Base-by-base conservation (phyloP, 352 stramenopile genomes). In the Globisporangium abappressorium region DNA sequence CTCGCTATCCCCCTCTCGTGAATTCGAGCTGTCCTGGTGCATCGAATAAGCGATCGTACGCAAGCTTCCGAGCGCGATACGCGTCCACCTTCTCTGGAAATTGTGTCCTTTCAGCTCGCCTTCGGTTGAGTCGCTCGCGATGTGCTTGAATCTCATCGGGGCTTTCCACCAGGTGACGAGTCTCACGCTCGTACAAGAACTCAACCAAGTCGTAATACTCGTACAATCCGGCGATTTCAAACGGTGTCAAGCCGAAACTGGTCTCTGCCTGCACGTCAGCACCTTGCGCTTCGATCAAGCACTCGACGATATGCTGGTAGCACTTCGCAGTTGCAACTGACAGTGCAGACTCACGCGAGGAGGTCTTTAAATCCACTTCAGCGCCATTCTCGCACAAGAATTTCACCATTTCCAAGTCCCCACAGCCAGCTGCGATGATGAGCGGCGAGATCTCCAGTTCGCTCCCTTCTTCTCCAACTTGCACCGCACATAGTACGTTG, bases 391-490 rank as follows among this genome's bases (percentile, higher is more conserved):
- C 51, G 11, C 22, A 34, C 51, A 57, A 5, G 26, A 3, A n/a
- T 30, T 57, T 33, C 22, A 11, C 24, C 51, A 34, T 15, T 8
- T 34, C 6, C 1, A 57, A 11, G 18, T 36, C 15, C 14, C 51
- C 51, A 30, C 22, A 20, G 51, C 51, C 51, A 34, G 51, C 51
- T 57, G 51, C 51, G 24, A 57, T 15, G 24, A 57, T 57, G 51
- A 57, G 22, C 30, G 51, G 51, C 51, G 51, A 57, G 24, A 36
- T 57, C 51, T 57, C 51, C 22, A 57, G 51, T 11, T 57, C 38
- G 38, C 38, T 22, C 14, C 30, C 12, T 12, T 34, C 24, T 22
- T n/a, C 51, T 57, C 51, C 51, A 34, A 30, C 51, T 22, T 15
- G 51, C 24, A 57, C 22, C n/a, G 2, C 30, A 14, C 24, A 57